Base-by-base conservation (phyloP, 169 alveolate species). In the Plasmodium sp. region DNA sequence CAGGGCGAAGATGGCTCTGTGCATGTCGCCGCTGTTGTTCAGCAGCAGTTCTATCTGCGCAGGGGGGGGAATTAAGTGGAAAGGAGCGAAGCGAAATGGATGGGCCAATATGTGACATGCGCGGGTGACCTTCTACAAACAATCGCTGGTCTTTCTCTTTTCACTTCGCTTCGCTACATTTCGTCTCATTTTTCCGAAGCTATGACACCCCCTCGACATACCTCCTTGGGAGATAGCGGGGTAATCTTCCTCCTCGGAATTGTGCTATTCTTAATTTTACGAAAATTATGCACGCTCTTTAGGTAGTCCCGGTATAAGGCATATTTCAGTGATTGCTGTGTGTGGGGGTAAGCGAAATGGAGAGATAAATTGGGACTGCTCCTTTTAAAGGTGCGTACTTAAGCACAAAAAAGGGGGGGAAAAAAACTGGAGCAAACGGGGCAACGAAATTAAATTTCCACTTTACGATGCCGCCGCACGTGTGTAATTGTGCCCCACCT, bases 1-100 rank as follows among this genome's bases (percentile, higher is more conserved):
- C 34, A 94, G 81, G n/a, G 96, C 96, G 91, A 96, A 96, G 58
- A 94, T 77, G 41, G 95, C 93, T 39, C 96, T 82, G 91, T 96
- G 96, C 96, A 92, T 96, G 67, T 84, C 95, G 16, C 95, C 79
- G 31, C 96, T 93, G 31, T 91, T 93, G 18, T 77, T 94, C 83
- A 96, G 75, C 39, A 96, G 75, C 82, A 84, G 72, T 39, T 94
- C 91, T 5, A 94, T 95, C 97, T 96, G 84, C 31, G 43, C 14
- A 22, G 71, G 16, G 74, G 22, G 58, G 72, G 14, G 36, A 36
- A 96, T 90, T 36, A 92, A 85, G 18, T 39, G 84, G 7, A 93
- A 94, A 7, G 84, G 73, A 33, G 88, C 41, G 14, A 94, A 96
- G 51, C 58, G 73, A 77, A 62, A 94, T 54, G 33, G 6, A 54